phyloP scores from a whole-genome alignment of 148 eudicot genomes.

The Spergularia marina region DNA sequence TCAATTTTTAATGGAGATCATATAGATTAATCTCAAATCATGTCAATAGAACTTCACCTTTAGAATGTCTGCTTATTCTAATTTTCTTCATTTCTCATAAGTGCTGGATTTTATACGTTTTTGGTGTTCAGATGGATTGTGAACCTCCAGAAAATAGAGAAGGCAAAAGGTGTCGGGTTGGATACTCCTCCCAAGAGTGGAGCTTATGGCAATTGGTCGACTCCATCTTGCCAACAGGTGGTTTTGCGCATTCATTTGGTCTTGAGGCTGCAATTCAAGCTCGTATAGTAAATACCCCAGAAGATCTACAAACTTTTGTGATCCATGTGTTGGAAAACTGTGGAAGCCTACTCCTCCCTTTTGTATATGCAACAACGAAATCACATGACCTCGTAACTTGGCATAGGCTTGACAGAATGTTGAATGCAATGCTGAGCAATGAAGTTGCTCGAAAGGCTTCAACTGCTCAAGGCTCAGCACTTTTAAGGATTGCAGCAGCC shows the following conservation, averaged over 20 bases:
- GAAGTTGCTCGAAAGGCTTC: slow-evolving; percentile 85
- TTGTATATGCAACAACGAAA: slow-evolving; percentile 44
- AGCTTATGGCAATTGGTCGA: slow-evolving; percentile 90
- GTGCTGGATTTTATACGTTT: neutral
- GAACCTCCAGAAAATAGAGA: slow-evolving; percentile 8
- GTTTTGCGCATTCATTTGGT: slow-evolving; percentile 92
- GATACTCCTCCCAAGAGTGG: slow-evolving; percentile 40
- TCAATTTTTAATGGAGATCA: too few relatives aligned
- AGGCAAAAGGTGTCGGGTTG: neutral
- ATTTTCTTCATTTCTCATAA: neutral
- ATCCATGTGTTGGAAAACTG: slow-evolving; percentile 67
- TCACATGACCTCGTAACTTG: slow-evolving; percentile 52
- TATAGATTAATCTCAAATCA: neutral
- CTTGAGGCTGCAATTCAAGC: slow-evolving; percentile 88
- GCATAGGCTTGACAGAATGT: slow-evolving; percentile 52
- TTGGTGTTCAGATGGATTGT: slow-evolving; percentile 19
- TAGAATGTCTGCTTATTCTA: neutral
- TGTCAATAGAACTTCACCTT: neutral
- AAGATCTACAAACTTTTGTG: slow-evolving; percentile 55
- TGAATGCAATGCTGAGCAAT: slow-evolving; percentile 75
- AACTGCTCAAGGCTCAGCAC: slow-evolving; percentile 80
- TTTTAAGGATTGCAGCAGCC: slow-evolving; percentile 64
- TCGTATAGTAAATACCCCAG: slow-evolving; percentile 40
- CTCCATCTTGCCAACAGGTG: slow-evolving; percentile 91
- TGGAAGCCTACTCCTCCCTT: slow-evolving; percentile 79